These are phyloP conservation scores for Epichloe sp. DNA, from an alignment of 2,329 filamentous ascomycete species.

Conservation along the genomic window DNA sequence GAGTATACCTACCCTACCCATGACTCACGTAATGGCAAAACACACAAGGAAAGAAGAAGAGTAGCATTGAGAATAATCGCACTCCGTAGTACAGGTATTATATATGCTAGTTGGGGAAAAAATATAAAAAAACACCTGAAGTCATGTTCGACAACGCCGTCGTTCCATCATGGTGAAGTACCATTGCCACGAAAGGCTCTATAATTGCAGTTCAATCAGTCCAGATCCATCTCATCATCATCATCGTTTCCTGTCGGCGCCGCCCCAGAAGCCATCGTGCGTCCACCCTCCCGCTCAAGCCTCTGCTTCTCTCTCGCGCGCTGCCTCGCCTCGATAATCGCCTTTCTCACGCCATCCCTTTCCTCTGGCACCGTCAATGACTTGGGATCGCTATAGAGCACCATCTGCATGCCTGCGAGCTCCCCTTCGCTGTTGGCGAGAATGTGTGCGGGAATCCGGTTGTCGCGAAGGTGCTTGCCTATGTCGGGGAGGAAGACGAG, in stretches of 20 bases:
- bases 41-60: not conserved
- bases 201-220: conserved; percentile 19
- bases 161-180: not conserved
- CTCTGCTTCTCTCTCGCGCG: conserved; percentile 49
- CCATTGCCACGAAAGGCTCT: not conserved
- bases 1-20: not conserved
- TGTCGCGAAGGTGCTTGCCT: conserved; percentile 61
- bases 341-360: conserved; percentile 65
- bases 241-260: conserved; percentile 27
- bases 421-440: conserved; percentile 43
- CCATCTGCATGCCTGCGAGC: conserved; percentile 54
- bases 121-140: too few relatives aligned
- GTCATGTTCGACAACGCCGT: too few relatives aligned
- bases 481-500: conserved; percentile 78
- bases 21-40: not conserved
- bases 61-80: not conserved
- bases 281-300: conserved; percentile 20
- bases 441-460: conserved; percentile 56
- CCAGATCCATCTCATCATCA: conserved; percentile 59
- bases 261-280: not conserved
- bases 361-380: conserved; percentile 65
- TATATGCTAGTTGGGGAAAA: not conserved
- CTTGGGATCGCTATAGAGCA: conserved; percentile 71
- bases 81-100: not conserved
- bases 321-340: conserved; percentile 66